Evolutionary conservation across 2,329 filamentous ascomycete species (phyloP).

Genomic region (Penicillium sp.): DNA sequence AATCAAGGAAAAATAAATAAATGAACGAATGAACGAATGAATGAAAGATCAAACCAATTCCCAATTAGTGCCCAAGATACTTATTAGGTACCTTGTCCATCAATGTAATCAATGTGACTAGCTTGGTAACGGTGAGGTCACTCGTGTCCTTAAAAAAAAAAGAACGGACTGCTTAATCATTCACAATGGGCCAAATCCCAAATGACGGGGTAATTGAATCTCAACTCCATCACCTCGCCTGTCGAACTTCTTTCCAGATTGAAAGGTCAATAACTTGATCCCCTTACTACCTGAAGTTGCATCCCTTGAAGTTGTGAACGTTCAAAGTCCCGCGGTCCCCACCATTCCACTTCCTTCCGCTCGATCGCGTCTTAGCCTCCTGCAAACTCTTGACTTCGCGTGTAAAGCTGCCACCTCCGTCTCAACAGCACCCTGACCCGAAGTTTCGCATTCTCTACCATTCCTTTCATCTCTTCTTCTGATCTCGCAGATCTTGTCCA

Average conservation of each 20-base stretch:
- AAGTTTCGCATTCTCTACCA: background rate
- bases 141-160: background rate
- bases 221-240: background rate
- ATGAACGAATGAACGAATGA: background rate
- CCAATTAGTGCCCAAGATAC: background rate
- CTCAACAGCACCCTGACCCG: background rate
- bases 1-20: background rate
- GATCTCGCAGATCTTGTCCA: background rate
- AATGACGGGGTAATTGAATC: constrained; percentile 1
- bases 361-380: constrained; percentile 14
- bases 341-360: constrained; percentile 14
- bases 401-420: constrained; percentile 8
- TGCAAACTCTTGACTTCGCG: constrained; percentile 16
- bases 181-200: background rate
- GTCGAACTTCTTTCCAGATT: too few relatives aligned
- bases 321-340: constrained; percentile 9
- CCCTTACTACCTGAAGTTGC: background rate
- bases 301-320: constrained; percentile 13
- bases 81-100: background rate
- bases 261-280: too few relatives aligned
- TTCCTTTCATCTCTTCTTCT: background rate
- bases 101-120: background rate
- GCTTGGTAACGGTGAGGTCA: constrained; percentile 5
- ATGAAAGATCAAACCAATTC: background rate
- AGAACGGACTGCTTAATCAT: constrained; percentile 4